Base-by-base conservation (phyloP, 2,329 filamentous ascomycete genomes). In the Xylariaceae sp. region DNA sequence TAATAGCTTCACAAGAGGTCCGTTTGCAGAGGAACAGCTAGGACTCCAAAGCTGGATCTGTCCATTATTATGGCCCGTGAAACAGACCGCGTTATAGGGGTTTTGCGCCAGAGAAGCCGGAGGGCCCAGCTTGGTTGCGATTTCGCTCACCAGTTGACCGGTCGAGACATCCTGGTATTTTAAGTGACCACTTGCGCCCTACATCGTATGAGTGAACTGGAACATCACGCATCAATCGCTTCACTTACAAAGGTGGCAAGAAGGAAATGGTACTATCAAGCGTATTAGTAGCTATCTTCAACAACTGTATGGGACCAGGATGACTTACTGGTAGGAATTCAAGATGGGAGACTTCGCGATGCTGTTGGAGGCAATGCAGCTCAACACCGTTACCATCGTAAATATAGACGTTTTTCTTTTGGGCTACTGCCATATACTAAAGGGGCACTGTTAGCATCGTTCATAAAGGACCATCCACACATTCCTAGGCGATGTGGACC, bases 141-240 rank as follows among this genome's bases (percentile, higher is more conserved):
- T 82, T 73, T 97, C 92, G 68, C 87, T 85, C 13, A 97, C 88
- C 63, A 95, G 82, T 70, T 96, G 87, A 47, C 94, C 94, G 4
- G 92, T 99, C 3, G 92, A 96, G 18, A 92, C 92, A 73, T 99
- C 94, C 72, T 94, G 94, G 73, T 97, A 99, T 75, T 94, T 92
- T 57, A 99, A 52, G 56, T 57, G 49, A 34, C 65, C 65, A 18
- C 61, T 60, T 13, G 51, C 58, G 17, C 60, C 57, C 64, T 63
- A 56, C 37, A 13, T 30, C 37, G 2, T 42, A 10, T 64, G 15
- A 64, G 60, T 51, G 62, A 56, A 51, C 15, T 15, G 44, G 15
- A 56, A n/a, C 8, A 30, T 35, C 6, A 6, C 30, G 35, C 44
- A 9, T n/a, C 23, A 39, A 18, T 47, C 58, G 58, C 7, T 18